A percentile compares a stretch with the other conserved stretches of the same genome.
These are phyloP conservation scores for Tricholoma flavovirens DNA, from an alignment of 768 basidiomycete genomes.

Conservation along the genomic window DNA sequence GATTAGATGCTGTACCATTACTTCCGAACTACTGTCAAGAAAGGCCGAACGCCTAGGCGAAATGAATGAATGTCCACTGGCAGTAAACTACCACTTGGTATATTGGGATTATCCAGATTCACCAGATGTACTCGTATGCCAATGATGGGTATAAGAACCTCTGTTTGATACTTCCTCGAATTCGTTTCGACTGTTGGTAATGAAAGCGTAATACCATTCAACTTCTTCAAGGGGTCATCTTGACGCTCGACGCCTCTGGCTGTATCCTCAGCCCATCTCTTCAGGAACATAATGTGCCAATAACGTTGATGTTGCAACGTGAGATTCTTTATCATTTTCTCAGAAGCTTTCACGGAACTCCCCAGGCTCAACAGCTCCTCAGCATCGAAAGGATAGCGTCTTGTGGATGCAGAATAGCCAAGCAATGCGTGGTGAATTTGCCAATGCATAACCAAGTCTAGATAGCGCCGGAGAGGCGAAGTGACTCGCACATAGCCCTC, in stretches of 20 bases:
- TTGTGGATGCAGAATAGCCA: conserved; percentile 22
- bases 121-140: conserved; percentile 1
- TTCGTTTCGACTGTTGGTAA: not conserved
- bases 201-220: conserved; percentile 6
- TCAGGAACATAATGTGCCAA: conserved; percentile 33
- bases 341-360: conserved; percentile 29
- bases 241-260: conserved; percentile 12
- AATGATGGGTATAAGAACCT: conserved; percentile 4
- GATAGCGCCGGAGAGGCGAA: conserved; percentile 81
- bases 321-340: conserved; percentile 26
- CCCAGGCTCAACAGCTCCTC: conserved; percentile 42
- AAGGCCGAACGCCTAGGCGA: not conserved
- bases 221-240: conserved; percentile 6
- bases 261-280: conserved; percentile 31
- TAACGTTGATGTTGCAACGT: conserved; percentile 27
- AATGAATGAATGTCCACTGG: not conserved
- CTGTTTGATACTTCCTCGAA: conserved; percentile 2
- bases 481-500: conserved; percentile 84
- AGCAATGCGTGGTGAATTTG: conserved; percentile 81
- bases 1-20: not conserved
- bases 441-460: conserved; percentile 85
- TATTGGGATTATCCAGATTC: not conserved
- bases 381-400: conserved; percentile 36
- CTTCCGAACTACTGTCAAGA: not conserved
- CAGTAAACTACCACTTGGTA: not conserved